Base-by-base conservation (phyloP, 2,329 filamentous ascomycete species). In the Chaetomiaceae sp. region DNA sequence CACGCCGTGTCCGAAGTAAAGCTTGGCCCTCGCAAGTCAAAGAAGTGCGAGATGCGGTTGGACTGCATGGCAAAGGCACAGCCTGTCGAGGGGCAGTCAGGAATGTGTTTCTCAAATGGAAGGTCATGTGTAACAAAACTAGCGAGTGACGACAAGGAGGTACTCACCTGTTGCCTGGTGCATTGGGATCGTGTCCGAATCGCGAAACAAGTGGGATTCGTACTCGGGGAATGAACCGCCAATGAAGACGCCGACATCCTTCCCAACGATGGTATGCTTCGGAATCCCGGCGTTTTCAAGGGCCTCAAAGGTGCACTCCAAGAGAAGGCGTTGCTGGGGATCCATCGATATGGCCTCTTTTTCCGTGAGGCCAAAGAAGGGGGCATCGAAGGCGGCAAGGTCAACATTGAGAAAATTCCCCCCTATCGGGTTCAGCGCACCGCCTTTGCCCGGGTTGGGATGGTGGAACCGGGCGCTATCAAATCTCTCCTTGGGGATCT, bases 41-140 rank as follows among this genome's bases (percentile, higher is more conserved):
- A 80, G 63, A 74, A 77, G 56, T 80, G 76, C 2, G 76, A 78
- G 17, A 81, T 67, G 40, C 77, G 68, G 54, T 79, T 79, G 0
- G 76, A 74, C 52, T 78, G 69, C 63, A 81, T 76, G 9, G 74
- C 73, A 58, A 74, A 71, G 37, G 74, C 73, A 53, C 69, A 72
- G 33, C 70, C 70, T 73, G 47, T n/a, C 10, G 4, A 43, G 4
- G 14, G 51, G 59, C 50, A 62, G 60, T 58, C 17, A 50, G 42
- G 9, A 16, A 13, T 33, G 5, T 4, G 21, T 14, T 17, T n/a
- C n/a, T n/a, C n/a, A n/a, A n/a, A n/a, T n/a, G n/a, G n/a, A n/a
- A n/a, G n/a, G n/a, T n/a, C n/a, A n/a, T n/a, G n/a, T n/a, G n/a
- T n/a, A n/a, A n/a, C 14, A 7, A 3, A 30, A 13, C 17, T 20